Conservation (phyloP, 371 early-diverging fungal genomes). For the Massospora cicadina region DNA sequence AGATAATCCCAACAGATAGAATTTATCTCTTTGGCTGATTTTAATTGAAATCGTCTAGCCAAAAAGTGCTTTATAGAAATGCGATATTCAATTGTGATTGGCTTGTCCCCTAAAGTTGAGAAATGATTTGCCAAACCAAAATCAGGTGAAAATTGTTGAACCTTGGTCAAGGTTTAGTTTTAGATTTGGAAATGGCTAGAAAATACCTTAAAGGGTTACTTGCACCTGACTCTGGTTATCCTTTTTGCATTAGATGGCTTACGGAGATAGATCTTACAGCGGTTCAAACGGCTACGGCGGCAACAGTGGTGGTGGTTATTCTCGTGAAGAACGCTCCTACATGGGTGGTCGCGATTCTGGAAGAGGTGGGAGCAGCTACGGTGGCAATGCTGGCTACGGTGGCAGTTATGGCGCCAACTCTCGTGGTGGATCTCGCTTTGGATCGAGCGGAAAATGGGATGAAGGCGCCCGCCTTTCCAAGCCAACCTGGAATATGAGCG, state of each 20-base stretch:
- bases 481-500: constrained; percentile 46
- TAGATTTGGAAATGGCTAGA: too few relatives aligned
- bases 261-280: not conserved
- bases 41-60: too few relatives aligned
- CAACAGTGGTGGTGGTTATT: constrained; percentile 3
- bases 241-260: not conserved
- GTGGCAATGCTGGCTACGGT: not conserved
- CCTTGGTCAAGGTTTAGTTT: too few relatives aligned
- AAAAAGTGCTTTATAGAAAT: too few relatives aligned
- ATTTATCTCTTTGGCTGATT: too few relatives aligned
- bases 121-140: too few relatives aligned
- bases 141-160: too few relatives aligned
- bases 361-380: constrained; percentile 3
- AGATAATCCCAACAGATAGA: too few relatives aligned
- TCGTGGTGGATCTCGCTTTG: not conserved
- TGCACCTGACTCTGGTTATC: too few relatives aligned
- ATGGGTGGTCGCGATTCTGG: not conserved
- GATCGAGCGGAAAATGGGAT: not conserved
- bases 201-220: too few relatives aligned
- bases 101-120: too few relatives aligned
- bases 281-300: not conserved
- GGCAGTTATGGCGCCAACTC: not conserved
- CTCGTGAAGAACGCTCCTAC: not conserved
- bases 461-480: not conserved
- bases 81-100: too few relatives aligned